A percentile compares a stretch with the other conserved stretches of the same genome.
Conservation (phyloP, 1,284 basidiomycete genomes). For the Ganoderma multipileum region DNA sequence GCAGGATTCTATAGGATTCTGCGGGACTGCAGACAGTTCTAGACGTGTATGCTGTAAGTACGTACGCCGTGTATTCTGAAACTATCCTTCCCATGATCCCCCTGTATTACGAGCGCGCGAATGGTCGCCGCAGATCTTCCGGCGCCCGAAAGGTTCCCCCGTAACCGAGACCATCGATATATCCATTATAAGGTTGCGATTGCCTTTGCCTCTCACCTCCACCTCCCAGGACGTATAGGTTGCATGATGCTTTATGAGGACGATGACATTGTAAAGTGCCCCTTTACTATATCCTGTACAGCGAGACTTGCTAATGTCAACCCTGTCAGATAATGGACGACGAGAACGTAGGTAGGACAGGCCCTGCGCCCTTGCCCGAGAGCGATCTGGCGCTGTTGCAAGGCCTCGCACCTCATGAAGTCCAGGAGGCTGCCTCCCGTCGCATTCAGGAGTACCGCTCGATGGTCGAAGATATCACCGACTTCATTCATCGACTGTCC, state of each 20-base stretch:
- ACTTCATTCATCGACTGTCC: not conserved
- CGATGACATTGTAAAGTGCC: not conserved
- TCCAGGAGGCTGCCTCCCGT: not conserved
- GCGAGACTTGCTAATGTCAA: not conserved
- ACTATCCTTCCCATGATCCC: not conserved
- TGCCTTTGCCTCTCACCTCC: not conserved
- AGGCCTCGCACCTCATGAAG: not conserved
- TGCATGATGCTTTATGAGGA: not conserved
- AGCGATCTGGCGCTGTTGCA: not conserved
- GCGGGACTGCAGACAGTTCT: not conserved
- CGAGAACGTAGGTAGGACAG: not conserved
- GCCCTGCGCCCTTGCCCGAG: not conserved
- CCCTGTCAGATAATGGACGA: not conserved
- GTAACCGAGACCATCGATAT: not conserved
- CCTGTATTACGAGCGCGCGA: not conserved
- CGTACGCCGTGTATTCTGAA: slow-evolving; percentile 5
- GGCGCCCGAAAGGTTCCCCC: not conserved
- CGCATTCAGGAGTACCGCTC: not conserved
- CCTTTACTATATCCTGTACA: too few relatives aligned
- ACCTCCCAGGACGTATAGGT: not conserved
- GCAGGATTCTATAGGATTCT: not conserved
- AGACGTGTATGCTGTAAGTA: slow-evolving; percentile 9
- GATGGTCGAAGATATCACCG: not conserved
- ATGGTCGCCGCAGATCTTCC: not conserved
- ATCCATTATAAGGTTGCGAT: not conserved